Evolutionary conservation across 768 basidiomycete genomes (phyloP), one percentile per base, ranked within the genome.

Genomic region (Russula griseocarnosa): DNA sequence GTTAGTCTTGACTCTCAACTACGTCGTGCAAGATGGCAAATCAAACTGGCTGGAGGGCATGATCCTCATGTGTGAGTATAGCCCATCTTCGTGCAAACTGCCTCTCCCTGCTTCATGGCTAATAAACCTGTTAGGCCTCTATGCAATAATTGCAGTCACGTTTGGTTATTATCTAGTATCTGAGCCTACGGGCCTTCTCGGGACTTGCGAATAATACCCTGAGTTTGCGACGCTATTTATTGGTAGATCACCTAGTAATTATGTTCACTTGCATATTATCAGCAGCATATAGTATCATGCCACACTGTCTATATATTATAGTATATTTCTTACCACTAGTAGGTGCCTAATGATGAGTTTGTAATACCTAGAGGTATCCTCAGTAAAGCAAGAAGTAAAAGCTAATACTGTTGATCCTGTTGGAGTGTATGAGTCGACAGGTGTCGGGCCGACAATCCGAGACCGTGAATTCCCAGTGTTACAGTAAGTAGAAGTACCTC

Each of bases 11-110:
- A 90, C 90, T 14, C 88, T 94, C 74, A 90, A 88, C 70, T 87
- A 90, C 68, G 86, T 88, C n/a, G 83, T 93, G 1, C 80, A 85
- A 58, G 92, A 94, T 70, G 91, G 89, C 11, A 86, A 87, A 71
- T 87, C 85, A 18, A 92, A 92, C 72, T 94, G 92, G 84, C 77
- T 94, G n/a, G n/a, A 32, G 71, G 92, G 91, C 3, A 78, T 81
- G 70, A 82, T 86, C 62, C 70, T 93, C 24, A 86, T 89, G 79
- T 82, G 86, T 85, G 73, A 66, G 82, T 76, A 68, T 63, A 11
- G 14, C 2, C 20, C 4, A 22, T 3, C 50, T 60, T 46, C 22
- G 7, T 44, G 38, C n/a, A 22, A 3, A 6, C 18, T n/a, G 32
- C 9, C 14, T 22, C 16, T 6, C 38, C 1, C 22, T 38, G 46